phyloP scores from a whole-genome alignment of 371 early-diverging fungal species.

The Rhizopus delemar region DNA sequence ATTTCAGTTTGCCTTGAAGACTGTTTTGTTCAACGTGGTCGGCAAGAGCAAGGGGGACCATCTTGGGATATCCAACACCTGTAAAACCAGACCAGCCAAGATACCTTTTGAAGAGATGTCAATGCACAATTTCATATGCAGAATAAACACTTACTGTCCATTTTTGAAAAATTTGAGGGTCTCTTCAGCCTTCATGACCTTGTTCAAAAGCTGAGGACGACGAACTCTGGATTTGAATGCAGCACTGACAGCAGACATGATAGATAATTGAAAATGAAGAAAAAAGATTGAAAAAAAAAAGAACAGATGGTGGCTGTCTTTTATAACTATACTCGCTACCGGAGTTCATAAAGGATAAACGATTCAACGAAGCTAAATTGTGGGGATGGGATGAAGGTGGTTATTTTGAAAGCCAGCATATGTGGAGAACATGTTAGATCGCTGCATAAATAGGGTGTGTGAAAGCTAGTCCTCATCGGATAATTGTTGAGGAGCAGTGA shows the following conservation, averaged over 20 bases:
- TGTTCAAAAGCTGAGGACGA: slow-evolving; percentile 49
- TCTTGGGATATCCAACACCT: slow-evolving; percentile 59
- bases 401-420: not conserved
- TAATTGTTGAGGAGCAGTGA: too few species aligned
- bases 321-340: not conserved
- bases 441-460: not conserved
- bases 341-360: not conserved
- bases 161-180: slow-evolving; percentile 49
- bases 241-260: slow-evolving; percentile 47
- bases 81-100: slow-evolving; percentile 58
- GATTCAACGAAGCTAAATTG: not conserved
- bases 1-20: slow-evolving; percentile 55
- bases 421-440: not conserved
- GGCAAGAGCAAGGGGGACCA: slow-evolving; percentile 53
- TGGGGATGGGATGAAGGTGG: not conserved
- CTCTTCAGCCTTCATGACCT: slow-evolving; percentile 51
- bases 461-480: too few species aligned
- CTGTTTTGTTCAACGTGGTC: slow-evolving; percentile 56
- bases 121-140: not conserved
- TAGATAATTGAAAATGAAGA: not conserved
- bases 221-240: slow-evolving; percentile 51
- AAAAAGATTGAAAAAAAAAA: slow-evolving; percentile 7
- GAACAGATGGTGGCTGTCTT: slow-evolving; percentile 8
- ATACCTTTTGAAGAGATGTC: slow-evolving; percentile 24
- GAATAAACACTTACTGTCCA: slow-evolving; percentile 46